Base-by-base conservation (phyloP, 129 eudicot species). In the Smallanthus sonchifolius region DNA sequence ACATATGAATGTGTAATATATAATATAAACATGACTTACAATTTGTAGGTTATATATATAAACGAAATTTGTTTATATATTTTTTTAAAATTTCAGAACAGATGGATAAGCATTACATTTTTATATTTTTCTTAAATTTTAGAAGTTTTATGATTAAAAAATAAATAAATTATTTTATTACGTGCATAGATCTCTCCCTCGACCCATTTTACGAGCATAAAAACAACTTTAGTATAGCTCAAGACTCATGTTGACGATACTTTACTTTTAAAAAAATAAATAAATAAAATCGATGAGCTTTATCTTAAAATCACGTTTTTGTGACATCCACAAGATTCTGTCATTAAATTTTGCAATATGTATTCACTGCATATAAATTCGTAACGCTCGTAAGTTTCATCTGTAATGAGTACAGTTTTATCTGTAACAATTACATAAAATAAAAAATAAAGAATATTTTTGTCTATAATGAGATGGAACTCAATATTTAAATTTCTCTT, bases 371-470 rank as follows among this genome's bases (percentile, higher is more conserved):
- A 73, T 7, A 20, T 20, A 57, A 40, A 57, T 28, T 52, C 15
- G 68, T 73, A 73, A 73, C 68, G 77, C 51, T 55, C 7, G 24
- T 39, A 38, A 13, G 77, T 72, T 70, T 35, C 75, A 70, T 51
- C 2, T 30, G 32, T 48, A 30, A 67, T 67, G n/a, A 69, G 44
- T n/a, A 36, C 36, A 51, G 10, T 49, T 15, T 56, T 39, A 37
- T 11, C 7, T 55, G 30, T 55, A 9, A 10, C 34, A 42, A 49
- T 16, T 39, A 9, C 35, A 34, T 15, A 48, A 47, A 15, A 51
- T 8, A 19, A 36, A 47, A 5, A 51, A 3, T 14, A 32, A 6
- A 17, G 7, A 2, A 5, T 47, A 35, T 10, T 65, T 20, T 7
- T 55, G 13, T 19, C 4, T 56, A 3, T 56, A 7, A 19, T 10